Evolutionary conservation across 768 basidiomycete genomes (phyloP).

Genomic region (Astraeus odoratus): DNA sequence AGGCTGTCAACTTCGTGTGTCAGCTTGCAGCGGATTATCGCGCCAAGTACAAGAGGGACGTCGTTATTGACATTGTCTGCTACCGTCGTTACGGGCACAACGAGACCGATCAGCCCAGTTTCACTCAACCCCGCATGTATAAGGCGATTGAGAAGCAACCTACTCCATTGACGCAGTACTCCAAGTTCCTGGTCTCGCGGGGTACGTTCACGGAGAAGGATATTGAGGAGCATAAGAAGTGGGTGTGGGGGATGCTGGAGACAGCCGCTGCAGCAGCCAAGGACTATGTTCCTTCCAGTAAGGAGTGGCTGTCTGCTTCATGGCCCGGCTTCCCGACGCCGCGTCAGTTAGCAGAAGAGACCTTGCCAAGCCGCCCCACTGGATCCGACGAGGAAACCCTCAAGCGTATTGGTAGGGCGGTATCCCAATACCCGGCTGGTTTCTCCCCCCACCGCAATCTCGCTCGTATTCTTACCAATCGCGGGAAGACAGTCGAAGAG

Average conservation of each 20-base stretch:
- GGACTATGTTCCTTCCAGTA: constrained; percentile 90
- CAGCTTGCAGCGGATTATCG: constrained; percentile 97
- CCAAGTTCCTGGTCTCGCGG: constrained; percentile 83
- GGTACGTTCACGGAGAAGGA: constrained; percentile 94
- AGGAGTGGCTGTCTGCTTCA: constrained; percentile 96
- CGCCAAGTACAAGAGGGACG: constrained; percentile 98
- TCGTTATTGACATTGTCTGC: constrained; percentile 97
- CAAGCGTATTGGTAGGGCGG: constrained; percentile 76
- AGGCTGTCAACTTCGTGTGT: constrained; percentile 98
- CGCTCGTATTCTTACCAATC: constrained; percentile 79
- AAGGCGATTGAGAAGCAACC: constrained; percentile 92
- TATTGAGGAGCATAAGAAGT: constrained; percentile 96
- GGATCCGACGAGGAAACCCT: constrained; percentile 73
- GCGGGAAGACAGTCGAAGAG: constrained; percentile 89
- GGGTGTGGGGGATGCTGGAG: constrained; percentile 99
- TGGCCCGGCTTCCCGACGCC: constrained; percentile 99
- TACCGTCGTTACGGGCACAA: constrained; percentile 99
- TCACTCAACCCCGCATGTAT: constrained; percentile 99
- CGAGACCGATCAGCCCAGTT: constrained; percentile 97
- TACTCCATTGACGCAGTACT: constrained; percentile 86
- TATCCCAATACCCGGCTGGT: constrained; percentile 78
- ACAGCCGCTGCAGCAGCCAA: constrained; percentile 90
- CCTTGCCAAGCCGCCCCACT: constrained; percentile 85
- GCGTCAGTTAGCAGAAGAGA: constrained; percentile 86
- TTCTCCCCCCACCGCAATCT: constrained; percentile 92